Evolutionary conservation across 495 filamentous ascomycete species (phyloP).

Genomic region (Aspergillus homomorphus): DNA sequence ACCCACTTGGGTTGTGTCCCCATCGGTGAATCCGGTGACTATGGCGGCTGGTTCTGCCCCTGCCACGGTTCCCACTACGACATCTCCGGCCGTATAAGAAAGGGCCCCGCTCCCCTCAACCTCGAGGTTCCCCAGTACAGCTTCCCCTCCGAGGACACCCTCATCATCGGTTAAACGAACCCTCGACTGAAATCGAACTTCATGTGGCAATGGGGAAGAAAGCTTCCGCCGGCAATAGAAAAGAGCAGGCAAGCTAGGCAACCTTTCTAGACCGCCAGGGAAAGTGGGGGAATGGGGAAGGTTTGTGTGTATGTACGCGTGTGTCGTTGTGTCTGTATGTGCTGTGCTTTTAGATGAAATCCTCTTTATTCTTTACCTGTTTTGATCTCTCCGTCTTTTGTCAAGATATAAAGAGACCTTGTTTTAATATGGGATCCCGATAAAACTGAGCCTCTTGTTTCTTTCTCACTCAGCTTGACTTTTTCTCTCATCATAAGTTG

Average conservation of each 20-base stretch:
- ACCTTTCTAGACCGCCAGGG: background rate
- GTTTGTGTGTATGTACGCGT: conserved; percentile 16
- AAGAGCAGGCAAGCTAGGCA: background rate
- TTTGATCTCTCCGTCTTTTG: conserved; percentile 34
- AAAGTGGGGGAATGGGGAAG: conserved; percentile 17
- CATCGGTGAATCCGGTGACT: conserved; percentile 98
- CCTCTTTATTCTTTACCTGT: background rate
- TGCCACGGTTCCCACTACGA: conserved; percentile 99
- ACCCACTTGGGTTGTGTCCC: conserved; percentile 98
- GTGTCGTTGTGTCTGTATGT: background rate
- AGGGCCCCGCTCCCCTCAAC: conserved; percentile 94
- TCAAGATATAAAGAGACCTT: conserved; percentile 46
- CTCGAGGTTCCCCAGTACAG: conserved; percentile 90
- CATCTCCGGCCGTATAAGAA: conserved; percentile 94
- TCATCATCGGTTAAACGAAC: conserved; percentile 70
- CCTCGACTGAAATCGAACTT: conserved; percentile 1
- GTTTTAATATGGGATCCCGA: conserved; percentile 44
- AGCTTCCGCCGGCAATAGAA: background rate
- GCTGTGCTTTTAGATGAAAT: conserved; percentile 41
- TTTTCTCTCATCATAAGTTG: conserved; percentile 22
- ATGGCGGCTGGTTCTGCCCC: conserved; percentile 98
- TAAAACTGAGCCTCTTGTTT: conserved; percentile 40
- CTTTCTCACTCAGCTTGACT: conserved; percentile 21
- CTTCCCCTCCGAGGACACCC: conserved; percentile 74
- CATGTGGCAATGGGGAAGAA: conserved; percentile 2